Base-by-base conservation (phyloP, 106 monocot genomes). In the Agapanthus africanus region DNA sequence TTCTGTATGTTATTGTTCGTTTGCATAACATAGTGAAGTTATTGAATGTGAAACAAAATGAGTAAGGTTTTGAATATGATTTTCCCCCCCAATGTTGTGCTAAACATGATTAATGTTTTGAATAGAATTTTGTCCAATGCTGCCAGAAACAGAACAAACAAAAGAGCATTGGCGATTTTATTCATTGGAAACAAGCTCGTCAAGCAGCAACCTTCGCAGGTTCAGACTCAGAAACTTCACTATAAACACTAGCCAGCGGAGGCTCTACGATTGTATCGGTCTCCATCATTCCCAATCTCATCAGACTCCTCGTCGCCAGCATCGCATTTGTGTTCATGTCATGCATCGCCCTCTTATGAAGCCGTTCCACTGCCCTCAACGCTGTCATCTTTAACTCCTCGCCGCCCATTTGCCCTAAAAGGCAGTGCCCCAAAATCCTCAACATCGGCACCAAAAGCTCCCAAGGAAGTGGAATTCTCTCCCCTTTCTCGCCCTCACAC, bases 381-480 rank as follows among this genome's bases (percentile, higher is more conserved):
- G 81, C 83, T 40, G 31, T 54, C 16, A 16, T 28, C 79, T 67
- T 81, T 61, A 90, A 67, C 78, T 80, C 82, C 11, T 59, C 63
- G 21, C 38, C 38, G 7, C 38, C 39, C 52, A 51, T 28, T 3
- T 76, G 67, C 0, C 83, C 83, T 67, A 89, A 25, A 0, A 93
- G 62, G 59, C 89, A 89, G 60, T 93, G 86, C 30, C 80, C 83
- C 32, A 90, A 37, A 22, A 93, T 82, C 75, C 84, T 76, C 73
- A 84, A 10, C 1, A 65, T 22, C 2, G 93, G 88, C 47, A 86
- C 83, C 37, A 86, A 76, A 7, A 90, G 73, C 73, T 93, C 93
- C 89, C 89, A 93, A 21, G 89, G 86, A n/a, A 93, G 22, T 0
- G 86, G 84, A 19, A 93, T 79, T 64, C 81, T 73, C 51, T 62